Base-by-base conservation (phyloP, 257 asterid genomes). In the Solanum tarapatanum region DNA sequence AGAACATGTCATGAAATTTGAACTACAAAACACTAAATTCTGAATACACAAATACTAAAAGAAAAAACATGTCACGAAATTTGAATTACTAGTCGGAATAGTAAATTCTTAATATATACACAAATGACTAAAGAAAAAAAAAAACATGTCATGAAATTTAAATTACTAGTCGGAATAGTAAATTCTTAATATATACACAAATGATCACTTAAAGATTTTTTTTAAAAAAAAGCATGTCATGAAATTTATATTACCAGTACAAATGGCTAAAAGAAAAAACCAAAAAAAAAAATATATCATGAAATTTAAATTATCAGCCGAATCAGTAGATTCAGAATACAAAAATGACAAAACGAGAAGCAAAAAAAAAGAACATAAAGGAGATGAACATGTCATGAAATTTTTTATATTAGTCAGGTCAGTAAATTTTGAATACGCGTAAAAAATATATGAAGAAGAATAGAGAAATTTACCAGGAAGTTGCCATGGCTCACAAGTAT, bases 401-500 rank as follows among this genome's bases (percentile, higher is more conserved):
- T 2, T 10, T 8, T 0, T 6, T 5, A 2, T 8, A 36, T 3
- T 21, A 36, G 21, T 75, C 58, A 1, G 3, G 8, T n/a, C 23
- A 37, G 6, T 75, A 11, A 37, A 37, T 76, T 37, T 0, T n/a
- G 3, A 6, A 21, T 51, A 51, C 23, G 3, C 23, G 1, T 51
- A 51, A 16, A 16, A 30, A 13, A 32, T 1, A 73, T 11, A 73
- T 19, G 19, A 23, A 36, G 17, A 83, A 32, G 74, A 83, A n/a
- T 7, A 60, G 24, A 60, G 77, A 30, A 66, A 82, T 89, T 2
- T 92, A 96, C 99, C 99, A 11, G 99, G 99, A 55, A 96, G 99
- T 87, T 95, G 98, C 99, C 99, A 96, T 87, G 99, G 99, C 91
- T 96, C 99, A 79, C 98, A 95, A 1, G 91, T 89, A 87, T 96